Conservation (phyloP, 2,329 filamentous ascomycete species). For the Acarospora socialis region DNA sequence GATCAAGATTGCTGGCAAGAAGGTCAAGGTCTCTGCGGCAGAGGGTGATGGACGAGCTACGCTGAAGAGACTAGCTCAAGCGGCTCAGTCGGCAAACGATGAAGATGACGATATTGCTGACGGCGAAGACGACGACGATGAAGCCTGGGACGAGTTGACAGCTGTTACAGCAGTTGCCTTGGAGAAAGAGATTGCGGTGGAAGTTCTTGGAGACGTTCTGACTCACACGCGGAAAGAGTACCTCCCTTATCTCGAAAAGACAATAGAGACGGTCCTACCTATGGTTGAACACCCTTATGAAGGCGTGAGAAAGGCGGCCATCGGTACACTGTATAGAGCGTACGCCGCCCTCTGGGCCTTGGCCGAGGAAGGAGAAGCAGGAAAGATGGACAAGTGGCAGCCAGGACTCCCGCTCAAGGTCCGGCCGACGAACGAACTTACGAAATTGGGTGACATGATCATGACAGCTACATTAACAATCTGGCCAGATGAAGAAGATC, state of each 20-base stretch:
- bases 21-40: slow-evolving; percentile 61
- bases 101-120: slow-evolving; percentile 38
- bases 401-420: slow-evolving; percentile 73
- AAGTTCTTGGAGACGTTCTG: slow-evolving; percentile 87
- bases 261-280: slow-evolving; percentile 64
- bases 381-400: slow-evolving; percentile 68
- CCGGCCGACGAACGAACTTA: slow-evolving; percentile 62
- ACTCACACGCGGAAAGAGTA: slow-evolving; percentile 68
- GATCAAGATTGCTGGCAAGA: slow-evolving; percentile 67
- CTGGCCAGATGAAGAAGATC: slow-evolving; percentile 83
- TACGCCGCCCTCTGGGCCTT: slow-evolving; percentile 85
- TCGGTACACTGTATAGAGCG: slow-evolving; percentile 83
- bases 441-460: slow-evolving; percentile 74
- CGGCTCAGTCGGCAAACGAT: slow-evolving; percentile 46
- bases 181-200: slow-evolving; percentile 94
- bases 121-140: slow-evolving; percentile 61
- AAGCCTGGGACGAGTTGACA: slow-evolving; percentile 70
- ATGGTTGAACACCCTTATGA: slow-evolving; percentile 84
- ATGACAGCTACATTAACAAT: slow-evolving; percentile 69
- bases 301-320: slow-evolving; percentile 80
- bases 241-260: slow-evolving; percentile 77
- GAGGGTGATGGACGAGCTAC: slow-evolving; percentile 46
- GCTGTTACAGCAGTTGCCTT: slow-evolving; percentile 80
- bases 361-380: slow-evolving; percentile 68
- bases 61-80: no score